A percentile compares a stretch with the other conserved stretches of the same genome.
These are phyloP conservation scores for Periconia macrospinosa DNA, from an alignment of 2,329 filamentous ascomycete species.

Conservation along the genomic window DNA sequence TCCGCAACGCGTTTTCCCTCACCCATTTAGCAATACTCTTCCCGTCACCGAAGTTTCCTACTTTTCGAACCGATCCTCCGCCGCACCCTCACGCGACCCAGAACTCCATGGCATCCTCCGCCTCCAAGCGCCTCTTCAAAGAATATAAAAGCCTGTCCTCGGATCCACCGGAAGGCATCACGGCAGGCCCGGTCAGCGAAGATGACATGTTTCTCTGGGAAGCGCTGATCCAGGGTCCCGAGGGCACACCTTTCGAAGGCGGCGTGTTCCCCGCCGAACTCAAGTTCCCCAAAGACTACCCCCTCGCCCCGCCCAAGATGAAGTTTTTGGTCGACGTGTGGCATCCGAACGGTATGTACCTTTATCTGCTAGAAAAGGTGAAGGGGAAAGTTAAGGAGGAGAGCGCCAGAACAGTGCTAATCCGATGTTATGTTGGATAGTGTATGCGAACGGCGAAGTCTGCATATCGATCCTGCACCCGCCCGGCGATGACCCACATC, in stretches of 20 bases:
- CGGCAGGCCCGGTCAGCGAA: constrained; percentile 87
- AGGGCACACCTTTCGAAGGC: constrained; percentile 93
- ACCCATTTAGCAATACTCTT: too few relatives aligned
- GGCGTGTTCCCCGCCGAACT: constrained; percentile 89
- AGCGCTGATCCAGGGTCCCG: constrained; percentile 91
- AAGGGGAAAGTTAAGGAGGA: background rate
- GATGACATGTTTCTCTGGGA: constrained; percentile 97
- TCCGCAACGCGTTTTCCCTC: too few relatives aligned
- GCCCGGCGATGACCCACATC: constrained; percentile 89
- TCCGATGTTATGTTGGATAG: constrained; percentile 45
- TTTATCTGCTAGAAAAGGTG: background rate
- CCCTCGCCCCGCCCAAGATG: constrained; percentile 83
- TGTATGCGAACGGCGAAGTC: constrained; percentile 83
- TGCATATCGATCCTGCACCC: constrained; percentile 98
- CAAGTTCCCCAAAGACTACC: constrained; percentile 82
- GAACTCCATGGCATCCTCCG: constrained; percentile 54
- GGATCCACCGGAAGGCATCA: constrained; percentile 96
- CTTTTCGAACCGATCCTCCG: background rate
- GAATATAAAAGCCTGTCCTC: constrained; percentile 94
- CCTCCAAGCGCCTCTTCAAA: constrained; percentile 81
- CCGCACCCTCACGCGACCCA: background rate
- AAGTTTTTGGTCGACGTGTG: constrained; percentile 85
- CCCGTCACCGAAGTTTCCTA: background rate
- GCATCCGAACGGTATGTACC: constrained; percentile 77
- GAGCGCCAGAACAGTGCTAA: background rate